Base-by-base conservation (phyloP, 768 basidiomycete species). In the Coprinopsis strossmayeri region DNA sequence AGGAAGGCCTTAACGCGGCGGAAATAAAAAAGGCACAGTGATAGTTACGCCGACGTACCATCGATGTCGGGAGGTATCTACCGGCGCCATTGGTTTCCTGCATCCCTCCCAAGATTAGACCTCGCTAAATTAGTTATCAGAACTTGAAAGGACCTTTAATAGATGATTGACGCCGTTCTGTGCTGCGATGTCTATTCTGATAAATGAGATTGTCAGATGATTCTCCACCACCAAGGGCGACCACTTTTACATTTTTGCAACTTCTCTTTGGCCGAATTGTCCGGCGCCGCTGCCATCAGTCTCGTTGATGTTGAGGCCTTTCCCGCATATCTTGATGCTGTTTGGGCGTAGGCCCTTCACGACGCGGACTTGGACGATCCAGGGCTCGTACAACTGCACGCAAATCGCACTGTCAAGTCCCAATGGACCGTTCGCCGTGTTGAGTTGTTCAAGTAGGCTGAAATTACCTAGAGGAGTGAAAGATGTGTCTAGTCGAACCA, bases 361-460 rank as follows among this genome's bases (percentile, higher is more conserved):
- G 40, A 70, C 69, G 46, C 63, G 69, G 3, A 64, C 58, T 35
- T 71, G 69, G 4, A 72, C 49, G 15, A 73, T 53, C 65, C 67
- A 73, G 1, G 70, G 70, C 43, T 73, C 70, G 27, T 70, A 69
- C 1, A 69, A 47, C 52, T 70, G 61, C 5, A 71, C 49, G 46
- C 71, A 73, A 21, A 70, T 61, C 0, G 61, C 66, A 9, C 68
- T 64, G 44, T 73, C 72, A 26, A 64, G 68, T 2, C 71, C 72
- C 25, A 73, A 62, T 50, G 55, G 55, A 10, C 69, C 67, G 15
- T 57, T 45, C 17, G 28, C 30, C 45, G 43, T 65, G 62, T 5
- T 58, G 61, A 2, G 59, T 23, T 21, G 50, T 50, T 2, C 56
- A 45, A 17, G 60, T 58, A 26, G 46, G 5, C 57, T 53, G 45